Percentiles rank a stretch among this genome's conserved stretches.
phyloP scores from a whole-genome alignment of 257 asterid genomes.

The Ligustrum vulgare region DNA sequence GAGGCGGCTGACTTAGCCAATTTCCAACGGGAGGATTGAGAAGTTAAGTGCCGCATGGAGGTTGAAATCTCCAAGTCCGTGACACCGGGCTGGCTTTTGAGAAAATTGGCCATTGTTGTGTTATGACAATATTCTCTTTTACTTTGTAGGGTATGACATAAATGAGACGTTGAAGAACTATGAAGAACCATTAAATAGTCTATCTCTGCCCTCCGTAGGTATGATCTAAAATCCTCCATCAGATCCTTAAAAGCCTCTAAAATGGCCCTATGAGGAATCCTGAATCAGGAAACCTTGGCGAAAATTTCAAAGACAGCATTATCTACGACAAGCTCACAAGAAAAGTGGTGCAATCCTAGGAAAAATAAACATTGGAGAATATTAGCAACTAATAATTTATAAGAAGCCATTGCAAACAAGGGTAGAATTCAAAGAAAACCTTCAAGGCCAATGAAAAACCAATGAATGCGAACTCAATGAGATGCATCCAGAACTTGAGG shows the following conservation, averaged over 20 bases:
- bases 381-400: background rate
- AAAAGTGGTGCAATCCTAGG: background rate
- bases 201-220: background rate
- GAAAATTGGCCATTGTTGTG: background rate
- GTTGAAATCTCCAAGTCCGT: too few relatives aligned
- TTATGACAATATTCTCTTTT: background rate
- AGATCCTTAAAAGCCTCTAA: background rate
- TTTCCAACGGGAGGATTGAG: too few relatives aligned
- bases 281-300: background rate
- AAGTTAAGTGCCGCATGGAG: too few relatives aligned
- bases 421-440: background rate
- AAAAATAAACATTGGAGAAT: background rate
- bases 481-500: background rate
- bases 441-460: background rate
- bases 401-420: background rate
- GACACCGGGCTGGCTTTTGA: background rate
- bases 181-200: background rate
- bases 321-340: background rate
- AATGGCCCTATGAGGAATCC: background rate
- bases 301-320: background rate
- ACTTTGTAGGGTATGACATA: background rate
- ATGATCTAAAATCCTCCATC: background rate
- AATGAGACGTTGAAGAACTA: background rate
- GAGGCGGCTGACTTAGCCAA: too few relatives aligned
- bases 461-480: background rate